Percentiles rank a stretch among this genome's conserved stretches.
phyloP scores from a whole-genome alignment of 306 rosid genomes.

The Luffa aegyptiaca region DNA sequence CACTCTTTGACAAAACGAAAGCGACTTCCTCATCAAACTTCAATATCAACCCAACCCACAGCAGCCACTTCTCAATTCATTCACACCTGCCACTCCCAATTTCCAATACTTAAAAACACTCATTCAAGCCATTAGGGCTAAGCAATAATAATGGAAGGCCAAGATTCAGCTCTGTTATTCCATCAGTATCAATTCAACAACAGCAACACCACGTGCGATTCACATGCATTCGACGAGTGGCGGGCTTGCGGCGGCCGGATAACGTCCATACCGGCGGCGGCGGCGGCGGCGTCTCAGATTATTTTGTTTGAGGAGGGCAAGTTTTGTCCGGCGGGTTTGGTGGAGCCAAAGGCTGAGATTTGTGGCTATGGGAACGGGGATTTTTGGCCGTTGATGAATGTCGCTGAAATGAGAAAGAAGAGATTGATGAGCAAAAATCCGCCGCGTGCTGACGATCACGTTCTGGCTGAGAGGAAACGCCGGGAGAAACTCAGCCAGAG shows the following conservation, averaged over 20 bases:
- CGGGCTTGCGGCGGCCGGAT: too few species aligned
- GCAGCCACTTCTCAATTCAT: not conserved
- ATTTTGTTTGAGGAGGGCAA: not conserved
- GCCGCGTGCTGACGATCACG: not conserved
- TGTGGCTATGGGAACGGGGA: not conserved
- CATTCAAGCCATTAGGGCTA: not conserved
- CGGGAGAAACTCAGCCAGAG: constrained; percentile 7
- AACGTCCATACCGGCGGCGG: not conserved
- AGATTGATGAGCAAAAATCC: not conserved
- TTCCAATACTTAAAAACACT: too few species aligned
- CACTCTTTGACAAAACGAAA: not conserved
- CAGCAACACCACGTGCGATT: not conserved
- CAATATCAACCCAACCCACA: not conserved
- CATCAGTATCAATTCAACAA: not conserved
- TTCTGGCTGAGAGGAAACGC: constrained; percentile 2
- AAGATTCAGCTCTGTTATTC: not conserved
- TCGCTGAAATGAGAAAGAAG: not conserved
- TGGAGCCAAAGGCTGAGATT: not conserved
- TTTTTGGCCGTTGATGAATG: not conserved
- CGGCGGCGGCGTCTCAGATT: not conserved
- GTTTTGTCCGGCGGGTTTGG: not conserved
- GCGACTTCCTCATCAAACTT: not conserved
- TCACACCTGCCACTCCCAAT: not conserved
- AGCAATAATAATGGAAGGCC: not conserved
- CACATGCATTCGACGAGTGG: not conserved